These are phyloP conservation scores for Candida dajiaensis DNA, from an alignment of 805 yeast species.

Conservation along the genomic window DNA sequence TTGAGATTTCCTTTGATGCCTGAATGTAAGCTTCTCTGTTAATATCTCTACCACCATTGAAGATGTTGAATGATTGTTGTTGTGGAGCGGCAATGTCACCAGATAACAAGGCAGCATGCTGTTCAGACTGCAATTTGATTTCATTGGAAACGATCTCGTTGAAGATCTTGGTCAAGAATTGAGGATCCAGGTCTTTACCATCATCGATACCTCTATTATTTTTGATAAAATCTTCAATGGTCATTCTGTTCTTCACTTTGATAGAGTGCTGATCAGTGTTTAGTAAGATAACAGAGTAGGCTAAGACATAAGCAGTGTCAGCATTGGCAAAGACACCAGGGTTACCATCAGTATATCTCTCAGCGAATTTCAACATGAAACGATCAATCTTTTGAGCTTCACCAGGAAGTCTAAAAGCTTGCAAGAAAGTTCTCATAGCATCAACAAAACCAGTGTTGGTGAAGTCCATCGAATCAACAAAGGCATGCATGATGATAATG, in stretches of 20 bases:
- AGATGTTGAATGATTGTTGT: conserved; percentile 45
- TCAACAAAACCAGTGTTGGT: conserved; percentile 64
- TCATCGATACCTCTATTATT: conserved; percentile 93
- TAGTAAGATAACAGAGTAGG: conserved; percentile 87
- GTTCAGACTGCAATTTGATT: conserved; percentile 88
- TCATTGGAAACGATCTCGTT: conserved; percentile 79
- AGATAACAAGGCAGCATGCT: conserved; percentile 80
- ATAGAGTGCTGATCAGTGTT: conserved; percentile 93
- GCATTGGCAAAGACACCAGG: conserved; percentile 87
- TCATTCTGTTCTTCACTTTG: conserved; percentile 83
- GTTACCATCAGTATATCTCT: conserved; percentile 81
- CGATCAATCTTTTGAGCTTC: conserved; percentile 98
- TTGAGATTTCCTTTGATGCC: conserved; percentile 88
- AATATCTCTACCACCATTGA: conserved; percentile 59
- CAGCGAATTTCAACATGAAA: conserved; percentile 95
- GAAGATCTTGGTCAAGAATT: conserved; percentile 61
- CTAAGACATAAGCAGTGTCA: conserved; percentile 87
- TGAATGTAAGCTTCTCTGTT: conserved; percentile 82
- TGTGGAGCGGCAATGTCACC: conserved; percentile 42
- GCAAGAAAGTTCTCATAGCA: conserved; percentile 79
- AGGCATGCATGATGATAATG: conserved; percentile 84
- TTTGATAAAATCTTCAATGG: conserved; percentile 75
- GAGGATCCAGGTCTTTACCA: conserved; percentile 75
- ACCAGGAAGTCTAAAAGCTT: conserved; percentile 90
- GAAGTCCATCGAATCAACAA: conserved; percentile 85